These are phyloP conservation scores for Leccinum solheimii DNA, from an alignment of 1,284 basidiomycete species.

Conservation along the genomic window DNA sequence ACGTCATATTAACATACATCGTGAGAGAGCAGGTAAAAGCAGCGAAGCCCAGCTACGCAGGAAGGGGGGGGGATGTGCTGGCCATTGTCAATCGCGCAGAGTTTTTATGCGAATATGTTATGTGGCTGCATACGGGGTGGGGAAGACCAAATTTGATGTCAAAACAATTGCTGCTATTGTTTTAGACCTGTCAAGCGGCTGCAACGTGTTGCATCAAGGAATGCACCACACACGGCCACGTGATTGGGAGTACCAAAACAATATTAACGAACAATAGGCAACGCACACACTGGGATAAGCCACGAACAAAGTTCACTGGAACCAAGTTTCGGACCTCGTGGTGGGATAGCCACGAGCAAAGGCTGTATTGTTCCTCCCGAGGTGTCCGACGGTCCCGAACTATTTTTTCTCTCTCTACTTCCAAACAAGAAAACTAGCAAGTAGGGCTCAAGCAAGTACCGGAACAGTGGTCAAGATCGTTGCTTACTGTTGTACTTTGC, in stretches of 20 bases:
- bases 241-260: constrained; percentile 13
- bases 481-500: constrained; percentile 10
- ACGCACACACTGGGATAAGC: not conserved
- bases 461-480: not conserved
- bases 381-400: not conserved
- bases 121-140: not conserved
- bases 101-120: constrained; percentile 21
- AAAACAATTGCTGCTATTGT: constrained; percentile 29
- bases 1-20: constrained; percentile 22
- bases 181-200: not conserved
- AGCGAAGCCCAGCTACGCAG: constrained; percentile 33
- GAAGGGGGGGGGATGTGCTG: not conserved
- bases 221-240: constrained; percentile 16
- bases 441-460: not conserved
- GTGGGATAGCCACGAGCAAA: constrained; percentile 9
- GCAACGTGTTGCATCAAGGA: not conserved
- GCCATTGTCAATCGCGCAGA: not conserved
- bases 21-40: constrained; percentile 11
- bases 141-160: constrained; percentile 10
- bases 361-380: constrained; percentile 19
- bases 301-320: constrained; percentile 15
- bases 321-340: not conserved
- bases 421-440: constrained; percentile 2
- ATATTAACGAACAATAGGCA: constrained; percentile 24
- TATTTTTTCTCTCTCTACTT: not conserved